A percentile compares a stretch with the other conserved stretches of the same genome.
Conservation (phyloP, 805 yeast species). For the Candida ulmi region DNA sequence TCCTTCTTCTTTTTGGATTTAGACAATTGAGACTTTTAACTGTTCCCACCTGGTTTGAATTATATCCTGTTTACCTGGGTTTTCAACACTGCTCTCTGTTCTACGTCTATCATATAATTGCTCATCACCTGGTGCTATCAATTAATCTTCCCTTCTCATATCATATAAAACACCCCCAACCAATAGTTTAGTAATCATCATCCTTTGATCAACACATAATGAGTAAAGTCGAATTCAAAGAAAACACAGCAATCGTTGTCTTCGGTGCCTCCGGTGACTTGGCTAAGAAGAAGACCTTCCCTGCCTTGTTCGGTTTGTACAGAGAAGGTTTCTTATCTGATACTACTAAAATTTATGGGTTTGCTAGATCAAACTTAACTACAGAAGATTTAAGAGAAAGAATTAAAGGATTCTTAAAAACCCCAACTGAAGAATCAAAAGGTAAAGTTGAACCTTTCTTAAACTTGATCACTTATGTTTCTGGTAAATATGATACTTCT, state of each 20-base stretch:
- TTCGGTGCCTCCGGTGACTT: conserved; percentile 95
- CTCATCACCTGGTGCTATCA: too few relatives aligned
- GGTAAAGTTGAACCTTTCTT: conserved; percentile 58
- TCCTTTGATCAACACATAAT: too few relatives aligned
- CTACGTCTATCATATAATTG: too few relatives aligned
- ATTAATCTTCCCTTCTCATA: neutral
- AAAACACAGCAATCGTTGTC: conserved; percentile 69
- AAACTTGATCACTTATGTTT: conserved; percentile 56
- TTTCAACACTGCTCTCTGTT: too few relatives aligned
- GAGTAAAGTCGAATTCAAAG: conserved; percentile 39
- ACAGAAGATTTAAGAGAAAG: conserved; percentile 64
- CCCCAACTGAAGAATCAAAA: conserved; percentile 37
- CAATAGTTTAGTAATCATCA: too few relatives aligned
- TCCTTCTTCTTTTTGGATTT: too few relatives aligned
- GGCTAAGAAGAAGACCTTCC: conserved; percentile 93
- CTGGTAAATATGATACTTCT: conserved; percentile 75
- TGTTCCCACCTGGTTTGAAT: too few relatives aligned
- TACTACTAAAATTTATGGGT: conserved; percentile 75
- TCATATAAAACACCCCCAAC: neutral
- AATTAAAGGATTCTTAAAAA: conserved; percentile 56
- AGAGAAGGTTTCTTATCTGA: conserved; percentile 73
- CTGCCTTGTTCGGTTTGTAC: conserved; percentile 72
- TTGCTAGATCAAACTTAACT: conserved; percentile 77
- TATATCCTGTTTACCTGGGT: too few relatives aligned
- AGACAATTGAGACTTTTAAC: too few relatives aligned